Base-by-base conservation (phyloP, 768 basidiomycete genomes). In the Mycena leptocephala region DNA sequence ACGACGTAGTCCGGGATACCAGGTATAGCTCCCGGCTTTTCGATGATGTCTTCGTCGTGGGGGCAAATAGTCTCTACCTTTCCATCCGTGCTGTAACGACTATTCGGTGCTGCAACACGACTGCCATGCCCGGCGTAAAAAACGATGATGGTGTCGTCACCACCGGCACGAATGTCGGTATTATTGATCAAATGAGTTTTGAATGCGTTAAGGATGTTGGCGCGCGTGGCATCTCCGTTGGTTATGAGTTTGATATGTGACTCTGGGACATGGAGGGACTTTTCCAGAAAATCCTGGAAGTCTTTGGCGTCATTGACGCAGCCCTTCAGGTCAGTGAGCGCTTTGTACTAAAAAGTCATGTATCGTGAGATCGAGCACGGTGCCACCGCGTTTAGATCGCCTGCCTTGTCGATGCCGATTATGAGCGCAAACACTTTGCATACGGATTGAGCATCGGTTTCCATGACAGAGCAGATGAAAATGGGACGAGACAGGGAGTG, bases 61-160 rank as follows among this genome's bases (percentile, higher is more conserved):
- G 73, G 73, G 39, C 73, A 75, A 7, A 75, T 68, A 22, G 66
- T 68, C 59, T 75, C 73, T 5, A 75, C 61, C 9, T 9, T 13
- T 16, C 35, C 53, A 39, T 62, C 46, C 24, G 51, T 1, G 3
- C 24, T n/a, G 10, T 56, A 6, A 14, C n/a, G 3, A 30, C 33
- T 41, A n/a, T 30, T 16, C 9, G 62, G 41, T 0, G 70, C 51
- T 3, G 28, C 10, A 0, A 46, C 61, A 14, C 70, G 70, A n/a
- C 63, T 65, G 20, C 67, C 74, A n/a, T 70, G 67, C 3, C 67
- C 74, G 18, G 74, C 67, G 30, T 53, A 70, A 39, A 69, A 75
- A 16, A 69, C 32, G 5, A 75, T 70, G 43, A 75, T 70, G 16
- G 61, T 64, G 32, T 63, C n/a, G n/a, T n/a, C 74, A 9, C 51